phyloP scores from a whole-genome alignment of 805 yeast species.

The Starmerella bombi region DNA sequence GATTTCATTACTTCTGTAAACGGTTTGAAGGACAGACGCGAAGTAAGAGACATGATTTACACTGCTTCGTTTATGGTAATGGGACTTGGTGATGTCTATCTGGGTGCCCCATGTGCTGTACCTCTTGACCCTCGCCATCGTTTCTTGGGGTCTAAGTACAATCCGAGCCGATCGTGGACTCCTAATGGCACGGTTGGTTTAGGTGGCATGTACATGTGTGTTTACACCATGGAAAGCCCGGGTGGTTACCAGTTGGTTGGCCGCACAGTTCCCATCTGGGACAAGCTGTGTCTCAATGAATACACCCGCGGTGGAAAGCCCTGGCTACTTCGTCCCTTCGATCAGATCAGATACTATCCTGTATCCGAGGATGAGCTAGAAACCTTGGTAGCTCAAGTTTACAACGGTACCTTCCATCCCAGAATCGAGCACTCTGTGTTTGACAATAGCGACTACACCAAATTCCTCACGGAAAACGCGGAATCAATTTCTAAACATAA shows the following conservation, averaged over 20 bases:
- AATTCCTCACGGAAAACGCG: conserved; percentile 63
- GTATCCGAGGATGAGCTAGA: conserved; percentile 78
- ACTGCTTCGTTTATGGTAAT: conserved; percentile 81
- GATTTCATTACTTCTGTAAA: conserved; percentile 88
- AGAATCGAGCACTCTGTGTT: conserved; percentile 66
- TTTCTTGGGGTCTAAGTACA: conserved; percentile 82
- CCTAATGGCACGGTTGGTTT: conserved; percentile 96
- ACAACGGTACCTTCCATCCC: conserved; percentile 67
- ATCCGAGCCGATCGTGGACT: conserved; percentile 91
- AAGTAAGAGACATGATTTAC: conserved; percentile 72
- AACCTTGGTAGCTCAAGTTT: conserved; percentile 50
- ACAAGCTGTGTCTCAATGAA: conserved; percentile 52
- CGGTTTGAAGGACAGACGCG: conserved; percentile 52
- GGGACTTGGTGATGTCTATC: conserved; percentile 92
- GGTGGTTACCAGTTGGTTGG: conserved; percentile 98
- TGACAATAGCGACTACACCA: conserved; percentile 63
- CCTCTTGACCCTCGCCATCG: conserved; percentile 96
- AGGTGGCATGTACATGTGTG: conserved; percentile 98
- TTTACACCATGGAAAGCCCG: conserved; percentile 94
- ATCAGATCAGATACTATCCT: conserved; percentile 88
- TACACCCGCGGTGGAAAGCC: conserved; percentile 42
- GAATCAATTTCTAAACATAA: conserved; percentile 45
- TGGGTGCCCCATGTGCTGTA: conserved; percentile 98
- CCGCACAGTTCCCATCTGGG: conserved; percentile 96
- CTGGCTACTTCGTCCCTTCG: conserved; percentile 86